Conservation (phyloP, 768 basidiomycete genomes). For the Trametes punicea region DNA sequence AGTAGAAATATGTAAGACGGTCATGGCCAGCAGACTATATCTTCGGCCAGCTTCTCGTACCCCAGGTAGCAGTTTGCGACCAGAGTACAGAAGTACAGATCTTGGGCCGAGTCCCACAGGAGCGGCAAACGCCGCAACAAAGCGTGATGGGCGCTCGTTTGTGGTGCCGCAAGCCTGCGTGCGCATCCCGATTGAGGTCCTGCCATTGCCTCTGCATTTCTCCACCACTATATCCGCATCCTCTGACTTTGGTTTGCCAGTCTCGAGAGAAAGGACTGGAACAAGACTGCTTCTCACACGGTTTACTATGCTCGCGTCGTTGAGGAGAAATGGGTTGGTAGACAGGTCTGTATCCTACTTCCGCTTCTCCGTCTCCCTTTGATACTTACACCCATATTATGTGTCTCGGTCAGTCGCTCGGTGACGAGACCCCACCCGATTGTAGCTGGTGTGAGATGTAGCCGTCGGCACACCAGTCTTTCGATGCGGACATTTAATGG, state of each 20-base stretch:
- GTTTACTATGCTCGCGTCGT: slow-evolving; percentile 37
- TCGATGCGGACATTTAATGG: not conserved
- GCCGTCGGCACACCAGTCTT: not conserved
- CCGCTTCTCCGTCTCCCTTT: not conserved
- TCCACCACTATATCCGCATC: not conserved
- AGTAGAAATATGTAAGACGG: no score
- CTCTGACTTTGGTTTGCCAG: not conserved
- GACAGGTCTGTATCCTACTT: slow-evolving; percentile 31
- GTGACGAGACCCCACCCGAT: slow-evolving; percentile 14
- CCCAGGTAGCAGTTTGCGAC: no score
- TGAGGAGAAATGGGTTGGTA: slow-evolving; percentile 37
- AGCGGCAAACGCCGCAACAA: not conserved
- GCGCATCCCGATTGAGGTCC: slow-evolving; percentile 8
- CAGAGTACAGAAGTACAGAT: not conserved
- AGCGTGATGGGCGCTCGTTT: not conserved
- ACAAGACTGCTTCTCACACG: not conserved
- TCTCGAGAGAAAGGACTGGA: not conserved
- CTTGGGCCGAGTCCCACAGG: no score
- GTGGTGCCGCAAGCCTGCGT: slow-evolving; percentile 12
- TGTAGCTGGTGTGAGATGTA: not conserved
- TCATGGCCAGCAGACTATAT: no score
- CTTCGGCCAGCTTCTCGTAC: no score
- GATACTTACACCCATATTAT: not conserved
- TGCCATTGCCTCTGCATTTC: not conserved
- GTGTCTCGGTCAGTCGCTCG: slow-evolving; percentile 12